A percentile compares a stretch with the other conserved stretches of the same genome.
Evolutionary conservation across 352 stramenopile genomes (phyloP).

Genomic region (Globisporangium ultimum): DNA sequence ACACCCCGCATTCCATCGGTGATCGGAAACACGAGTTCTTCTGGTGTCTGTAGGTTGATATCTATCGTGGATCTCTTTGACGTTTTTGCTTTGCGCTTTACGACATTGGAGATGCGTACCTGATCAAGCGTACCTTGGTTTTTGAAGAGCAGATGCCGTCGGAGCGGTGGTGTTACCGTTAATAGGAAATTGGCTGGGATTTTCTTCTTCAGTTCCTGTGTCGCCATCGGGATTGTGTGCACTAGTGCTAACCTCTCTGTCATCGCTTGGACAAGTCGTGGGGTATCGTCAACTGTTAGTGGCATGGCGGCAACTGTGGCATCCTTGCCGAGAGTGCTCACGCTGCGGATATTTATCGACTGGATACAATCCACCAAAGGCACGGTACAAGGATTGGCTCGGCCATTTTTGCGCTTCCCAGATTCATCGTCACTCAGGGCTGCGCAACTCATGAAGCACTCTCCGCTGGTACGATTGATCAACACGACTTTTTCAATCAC

Average conservation of each 20-base stretch:
- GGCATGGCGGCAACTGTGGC: slow-evolving; percentile 18
- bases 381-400: slow-evolving; percentile 3
- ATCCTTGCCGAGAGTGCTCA: slow-evolving; percentile 23
- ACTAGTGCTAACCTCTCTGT: slow-evolving; percentile 28
- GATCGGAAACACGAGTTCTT: slow-evolving; percentile 38
- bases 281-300: slow-evolving; percentile 37
- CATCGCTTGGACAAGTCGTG: slow-evolving; percentile 34
- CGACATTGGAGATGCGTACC: no score
- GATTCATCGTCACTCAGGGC: background rate
- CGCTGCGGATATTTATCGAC: slow-evolving; percentile 53
- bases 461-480: slow-evolving; percentile 32
- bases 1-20: slow-evolving; percentile 42
- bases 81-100: slow-evolving; percentile 5
- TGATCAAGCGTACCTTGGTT: background rate
- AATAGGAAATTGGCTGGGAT: slow-evolving; percentile 29
- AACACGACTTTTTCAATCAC: slow-evolving; percentile 30
- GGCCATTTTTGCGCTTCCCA: background rate
- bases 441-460: slow-evolving; percentile 36
- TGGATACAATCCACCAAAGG: slow-evolving; percentile 44
- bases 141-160: slow-evolving; percentile 30
- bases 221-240: slow-evolving; percentile 42
- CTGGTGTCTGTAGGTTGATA: slow-evolving; percentile 2
- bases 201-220: slow-evolving; percentile 47
- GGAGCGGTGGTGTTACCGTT: slow-evolving; percentile 39
- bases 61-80: background rate